These are phyloP conservation scores for Durio zibethinus DNA, from an alignment of 345 rosid genomes.

Conservation along the genomic window DNA sequence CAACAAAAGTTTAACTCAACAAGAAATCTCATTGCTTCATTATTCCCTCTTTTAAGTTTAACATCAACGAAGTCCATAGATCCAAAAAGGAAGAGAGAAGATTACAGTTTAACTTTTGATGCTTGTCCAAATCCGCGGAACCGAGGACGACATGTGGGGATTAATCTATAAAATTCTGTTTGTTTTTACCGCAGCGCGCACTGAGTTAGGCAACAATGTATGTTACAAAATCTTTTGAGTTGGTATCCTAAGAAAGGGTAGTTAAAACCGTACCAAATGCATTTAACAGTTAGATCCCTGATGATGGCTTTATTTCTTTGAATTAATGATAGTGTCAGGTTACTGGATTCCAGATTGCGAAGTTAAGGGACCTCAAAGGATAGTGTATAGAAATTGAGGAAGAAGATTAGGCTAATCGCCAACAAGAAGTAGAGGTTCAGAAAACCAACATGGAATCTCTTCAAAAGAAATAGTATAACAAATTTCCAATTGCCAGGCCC, in stretches of 20 bases:
- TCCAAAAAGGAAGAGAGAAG: not conserved
- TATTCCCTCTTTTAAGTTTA: not conserved
- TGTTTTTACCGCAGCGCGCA: not conserved
- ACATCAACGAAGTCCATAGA: not conserved
- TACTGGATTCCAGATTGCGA: not conserved
- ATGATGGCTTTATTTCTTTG: not conserved
- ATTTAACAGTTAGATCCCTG: not conserved
- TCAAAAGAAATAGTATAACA: not conserved
- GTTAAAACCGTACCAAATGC: not conserved
- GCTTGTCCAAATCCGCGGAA: constrained; percentile 9
- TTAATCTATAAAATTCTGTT: not conserved
- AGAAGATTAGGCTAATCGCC: not conserved
- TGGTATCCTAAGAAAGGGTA: not conserved
- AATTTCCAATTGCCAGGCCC: not conserved
- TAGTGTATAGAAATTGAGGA: not conserved
- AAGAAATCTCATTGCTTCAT: too few species aligned
- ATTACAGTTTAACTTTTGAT: not conserved
- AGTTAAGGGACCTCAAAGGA: not conserved
- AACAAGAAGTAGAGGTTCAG: not conserved
- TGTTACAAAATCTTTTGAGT: too few species aligned
- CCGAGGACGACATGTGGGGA: not conserved
- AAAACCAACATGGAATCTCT: not conserved
- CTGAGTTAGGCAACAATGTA: not conserved
- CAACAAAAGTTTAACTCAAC: not conserved
- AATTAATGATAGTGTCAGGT: not conserved